phyloP scores from a whole-genome alignment of 805 yeast species.

The Yamadazyma philogaea region DNA sequence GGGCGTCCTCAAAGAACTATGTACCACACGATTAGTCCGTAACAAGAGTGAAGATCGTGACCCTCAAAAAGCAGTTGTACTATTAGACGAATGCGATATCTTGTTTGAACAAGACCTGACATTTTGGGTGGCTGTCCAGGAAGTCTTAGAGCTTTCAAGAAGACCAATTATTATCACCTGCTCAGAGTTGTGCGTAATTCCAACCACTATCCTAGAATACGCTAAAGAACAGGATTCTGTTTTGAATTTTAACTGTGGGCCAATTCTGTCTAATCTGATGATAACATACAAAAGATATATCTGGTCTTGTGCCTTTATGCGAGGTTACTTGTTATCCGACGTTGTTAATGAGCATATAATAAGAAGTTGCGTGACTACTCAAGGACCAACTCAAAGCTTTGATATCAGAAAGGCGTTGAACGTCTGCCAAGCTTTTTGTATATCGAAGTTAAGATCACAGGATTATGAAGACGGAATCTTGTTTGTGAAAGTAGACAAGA shows the following conservation, averaged over 20 bases:
- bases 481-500: background rate
- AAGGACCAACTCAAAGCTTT: background rate
- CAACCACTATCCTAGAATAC: conserved; percentile 44
- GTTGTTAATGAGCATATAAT: conserved; percentile 25
- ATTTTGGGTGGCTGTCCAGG: conserved; percentile 74
- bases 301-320: conserved; percentile 35
- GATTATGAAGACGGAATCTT: background rate
- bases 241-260: conserved; percentile 12
- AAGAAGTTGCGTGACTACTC: background rate
- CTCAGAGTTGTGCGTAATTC: conserved; percentile 45
- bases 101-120: conserved; percentile 72
- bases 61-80: conserved; percentile 62
- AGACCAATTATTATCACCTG: conserved; percentile 74
- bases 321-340: conserved; percentile 32
- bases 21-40: conserved; percentile 80
- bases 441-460: background rate
- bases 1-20: conserved; percentile 66
- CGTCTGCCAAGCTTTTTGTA: conserved; percentile 43
- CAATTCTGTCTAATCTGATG: background rate
- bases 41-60: conserved; percentile 17
- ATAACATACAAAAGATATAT: conserved; percentile 35
- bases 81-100: conserved; percentile 84
- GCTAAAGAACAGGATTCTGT: conserved; percentile 42
- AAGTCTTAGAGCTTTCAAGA: conserved; percentile 56
- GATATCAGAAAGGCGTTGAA: conserved; percentile 50